Conservation (phyloP, 192 early-diverging fungal species). For the Coemansia sp. region DNA sequence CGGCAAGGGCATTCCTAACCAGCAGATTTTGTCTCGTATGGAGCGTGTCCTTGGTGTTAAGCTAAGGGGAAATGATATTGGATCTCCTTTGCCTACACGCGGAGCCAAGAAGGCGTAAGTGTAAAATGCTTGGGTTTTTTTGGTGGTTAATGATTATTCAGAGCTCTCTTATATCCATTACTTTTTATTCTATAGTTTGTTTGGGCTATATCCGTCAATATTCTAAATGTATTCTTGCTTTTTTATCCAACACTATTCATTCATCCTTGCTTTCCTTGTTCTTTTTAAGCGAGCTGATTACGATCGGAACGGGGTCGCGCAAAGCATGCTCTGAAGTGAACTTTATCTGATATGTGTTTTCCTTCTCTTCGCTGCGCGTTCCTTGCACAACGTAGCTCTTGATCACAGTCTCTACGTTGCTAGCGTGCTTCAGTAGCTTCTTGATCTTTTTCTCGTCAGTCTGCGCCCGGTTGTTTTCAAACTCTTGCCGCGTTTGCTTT, state of each 20-base stretch:
- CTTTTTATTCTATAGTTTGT: no score
- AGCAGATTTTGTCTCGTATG: conserved; percentile 84
- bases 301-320: conserved; percentile 40
- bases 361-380: conserved; percentile 19
- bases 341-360: conserved; percentile 29
- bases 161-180: no score
- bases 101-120: conserved; percentile 6
- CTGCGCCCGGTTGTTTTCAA: conserved; percentile 21
- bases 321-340: conserved; percentile 43
- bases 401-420: conserved; percentile 40
- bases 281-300: conserved; percentile 37
- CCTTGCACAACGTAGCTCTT: conserved; percentile 46
- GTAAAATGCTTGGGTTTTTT: neutral
- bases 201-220: no score
- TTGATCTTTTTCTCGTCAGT: conserved; percentile 32
- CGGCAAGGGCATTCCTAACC: conserved; percentile 83
- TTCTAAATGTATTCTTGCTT: no score
- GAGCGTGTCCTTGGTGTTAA: conserved; percentile 87
- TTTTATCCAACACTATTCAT: neutral
- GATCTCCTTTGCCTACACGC: conserved; percentile 48
- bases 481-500: conserved; percentile 38
- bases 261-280: conserved; percentile 1
- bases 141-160: no score
- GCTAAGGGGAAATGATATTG: conserved; percentile 76
- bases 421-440: conserved; percentile 36